A percentile compares a stretch with the other conserved stretches of the same genome.
These are phyloP conservation scores for Aspergillus texensis DNA, from an alignment of 2,329 filamentous ascomycete species.

Conservation along the genomic window DNA sequence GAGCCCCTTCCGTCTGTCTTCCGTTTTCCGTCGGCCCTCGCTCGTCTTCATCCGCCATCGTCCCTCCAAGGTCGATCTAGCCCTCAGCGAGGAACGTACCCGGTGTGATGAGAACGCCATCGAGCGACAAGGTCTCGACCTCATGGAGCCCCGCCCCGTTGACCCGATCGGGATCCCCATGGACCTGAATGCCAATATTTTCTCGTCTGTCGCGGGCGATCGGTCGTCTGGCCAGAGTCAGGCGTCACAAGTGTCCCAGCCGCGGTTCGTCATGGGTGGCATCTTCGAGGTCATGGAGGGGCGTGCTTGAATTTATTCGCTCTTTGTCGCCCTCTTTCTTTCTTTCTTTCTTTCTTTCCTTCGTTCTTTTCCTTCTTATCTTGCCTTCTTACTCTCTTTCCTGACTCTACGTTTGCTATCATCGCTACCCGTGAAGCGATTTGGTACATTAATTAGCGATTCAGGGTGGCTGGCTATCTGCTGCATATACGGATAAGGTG, in stretches of 20 bases:
- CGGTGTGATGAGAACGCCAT: conserved; percentile 42
- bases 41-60: conserved; percentile 42
- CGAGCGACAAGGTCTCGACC: conserved; percentile 44
- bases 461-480: not conserved
- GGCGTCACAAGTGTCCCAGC: conserved; percentile 24
- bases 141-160: conserved; percentile 50
- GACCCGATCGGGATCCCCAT: conserved; percentile 34
- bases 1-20: conserved; percentile 32
- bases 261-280: conserved; percentile 49
- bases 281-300: conserved; percentile 53
- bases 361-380: conserved; percentile 7
- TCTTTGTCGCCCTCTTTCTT: not conserved
- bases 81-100: conserved; percentile 45
- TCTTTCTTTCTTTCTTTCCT: not conserved
- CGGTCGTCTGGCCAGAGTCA: conserved; percentile 11
- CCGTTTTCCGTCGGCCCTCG: conserved; percentile 33
- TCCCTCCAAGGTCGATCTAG: conserved; percentile 48
- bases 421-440: not conserved
- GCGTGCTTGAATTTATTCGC: conserved; percentile 27
- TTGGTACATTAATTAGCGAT: conserved; percentile 2
- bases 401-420: not conserved
- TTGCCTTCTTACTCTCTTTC: not conserved
- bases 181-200: conserved; percentile 24
- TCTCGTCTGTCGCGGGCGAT: conserved; percentile 13
- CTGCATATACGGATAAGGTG: conserved; percentile 1